Base-by-base conservation (phyloP, 768 basidiomycete species). In the Polyporus arcularius region DNA sequence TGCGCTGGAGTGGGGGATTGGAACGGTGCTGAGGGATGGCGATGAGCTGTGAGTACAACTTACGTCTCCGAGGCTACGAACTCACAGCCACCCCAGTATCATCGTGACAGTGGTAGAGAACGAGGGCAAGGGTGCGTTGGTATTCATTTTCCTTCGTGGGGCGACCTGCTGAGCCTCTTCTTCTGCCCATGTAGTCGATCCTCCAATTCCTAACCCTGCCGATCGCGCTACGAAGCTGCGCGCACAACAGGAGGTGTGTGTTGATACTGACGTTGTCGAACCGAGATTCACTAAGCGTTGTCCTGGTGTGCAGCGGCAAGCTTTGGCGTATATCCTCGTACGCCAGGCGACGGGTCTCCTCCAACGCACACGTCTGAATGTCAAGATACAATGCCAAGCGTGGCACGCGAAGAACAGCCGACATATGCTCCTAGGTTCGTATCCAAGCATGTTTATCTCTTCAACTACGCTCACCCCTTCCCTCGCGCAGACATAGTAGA, bases 1-100 rank as follows among this genome's bases (percentile, higher is more conserved):
- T 73, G 97, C 97, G 0, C 85, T 98, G 6, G 96, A 98, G 73
- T 99, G 96, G 97, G 94, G 92, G 10, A 96, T 98, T 56, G 96
- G 96, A 2, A 98, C 96, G 0, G 96, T 98, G 2, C 77, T 97
- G 61, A 78, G 95, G 62, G 95, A 98, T 74, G 96, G 96, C 2
- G 97, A 99, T 68, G 92, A 96, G 74, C 78, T 94, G 87, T 85
- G 55, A 55, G 79, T 71, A 18, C 53, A 16, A 11, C 32, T 16
- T 51, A 28, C 4, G 26, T 16, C 31, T 43, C 30, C 48, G 40
- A 7, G 28, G 1, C 1, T 14, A 43, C 66, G 55, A 53, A 52
- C 41, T 61, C 9, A 35, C 3, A 18, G 38, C 14, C 55, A 39
- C 42, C 50, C 8, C 57, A 85, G 87, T 76, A 80, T 96, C 61